phyloP scores from a whole-genome alignment of 2,329 filamentous ascomycete species.

The Xylariaceae sp. region DNA sequence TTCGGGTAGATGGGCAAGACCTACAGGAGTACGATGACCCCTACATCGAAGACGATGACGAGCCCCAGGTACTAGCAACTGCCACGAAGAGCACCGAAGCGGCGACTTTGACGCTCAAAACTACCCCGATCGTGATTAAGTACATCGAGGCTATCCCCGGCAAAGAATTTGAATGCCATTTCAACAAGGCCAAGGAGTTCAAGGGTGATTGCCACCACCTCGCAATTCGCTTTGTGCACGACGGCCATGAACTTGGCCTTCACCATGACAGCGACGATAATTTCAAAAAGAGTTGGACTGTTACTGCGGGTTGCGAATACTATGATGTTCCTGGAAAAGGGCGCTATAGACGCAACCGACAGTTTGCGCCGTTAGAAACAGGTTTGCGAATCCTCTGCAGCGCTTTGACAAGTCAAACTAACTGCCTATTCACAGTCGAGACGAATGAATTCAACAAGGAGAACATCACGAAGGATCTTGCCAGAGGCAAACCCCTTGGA shows the following conservation, averaged over 20 bases:
- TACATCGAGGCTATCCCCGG: conserved; percentile 9
- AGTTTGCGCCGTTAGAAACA: too few species aligned
- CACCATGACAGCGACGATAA: too few species aligned
- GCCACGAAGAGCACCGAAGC: background rate
- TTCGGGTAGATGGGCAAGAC: conserved; percentile 1
- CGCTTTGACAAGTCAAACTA: too few species aligned
- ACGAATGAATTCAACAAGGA: too few species aligned
- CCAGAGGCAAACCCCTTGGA: background rate
- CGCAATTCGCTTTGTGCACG: background rate
- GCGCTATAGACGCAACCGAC: too few species aligned
- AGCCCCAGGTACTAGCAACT: background rate
- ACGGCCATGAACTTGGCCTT: too few species aligned
- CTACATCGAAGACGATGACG: background rate
- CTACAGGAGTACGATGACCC: conserved; percentile 9
- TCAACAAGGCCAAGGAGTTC: background rate
- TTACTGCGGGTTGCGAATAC: too few species aligned
- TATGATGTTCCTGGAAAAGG: too few species aligned
- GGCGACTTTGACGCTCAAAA: background rate
- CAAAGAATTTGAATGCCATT: background rate
- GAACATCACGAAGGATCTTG: background rate
- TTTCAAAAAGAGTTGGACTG: too few species aligned
- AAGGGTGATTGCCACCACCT: background rate
- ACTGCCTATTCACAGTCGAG: too few species aligned
- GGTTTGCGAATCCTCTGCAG: too few species aligned
- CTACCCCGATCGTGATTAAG: conserved; percentile 6